Conservation (phyloP, 441 rosid genomes). For the Rhodomyrtus psidioides region DNA sequence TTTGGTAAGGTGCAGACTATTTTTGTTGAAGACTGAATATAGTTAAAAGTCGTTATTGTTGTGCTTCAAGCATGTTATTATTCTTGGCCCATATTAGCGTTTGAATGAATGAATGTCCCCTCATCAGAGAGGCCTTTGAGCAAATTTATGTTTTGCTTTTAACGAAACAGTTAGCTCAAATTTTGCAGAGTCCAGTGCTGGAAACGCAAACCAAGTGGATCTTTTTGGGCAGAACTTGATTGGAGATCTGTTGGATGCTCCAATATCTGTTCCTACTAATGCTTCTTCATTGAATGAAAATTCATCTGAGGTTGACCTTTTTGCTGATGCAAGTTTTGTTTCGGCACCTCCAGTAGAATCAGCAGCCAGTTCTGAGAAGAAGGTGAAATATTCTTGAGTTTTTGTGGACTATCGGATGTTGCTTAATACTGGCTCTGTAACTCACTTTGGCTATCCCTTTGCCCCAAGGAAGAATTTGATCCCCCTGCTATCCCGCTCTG, state of each 20-base stretch:
- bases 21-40: not conserved
- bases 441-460: not conserved
- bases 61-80: not conserved
- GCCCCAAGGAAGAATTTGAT: not conserved
- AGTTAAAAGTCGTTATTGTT: not conserved
- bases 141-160: not conserved
- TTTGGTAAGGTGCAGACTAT: too few relatives aligned
- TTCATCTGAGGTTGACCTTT: conserved; percentile 66
- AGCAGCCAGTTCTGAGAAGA: conserved; percentile 36
- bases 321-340: conserved; percentile 90
- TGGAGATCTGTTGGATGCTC: conserved; percentile 74
- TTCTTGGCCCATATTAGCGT: not conserved
- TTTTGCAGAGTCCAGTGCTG: conserved; percentile 58
- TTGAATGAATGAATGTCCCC: not conserved
- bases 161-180: conserved; percentile 1
- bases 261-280: conserved; percentile 46
- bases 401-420: not conserved
- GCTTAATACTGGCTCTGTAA: not conserved
- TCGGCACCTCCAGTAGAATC: conserved; percentile 56
- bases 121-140: not conserved
- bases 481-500: not conserved
- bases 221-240: conserved; percentile 72
- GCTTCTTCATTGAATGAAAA: conserved; percentile 33
- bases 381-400: conserved; percentile 34
- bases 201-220: conserved; percentile 62